Evolutionary conservation across 2,329 filamentous ascomycete species (phyloP).

Genomic region (Leptosphaerulina australis): DNA sequence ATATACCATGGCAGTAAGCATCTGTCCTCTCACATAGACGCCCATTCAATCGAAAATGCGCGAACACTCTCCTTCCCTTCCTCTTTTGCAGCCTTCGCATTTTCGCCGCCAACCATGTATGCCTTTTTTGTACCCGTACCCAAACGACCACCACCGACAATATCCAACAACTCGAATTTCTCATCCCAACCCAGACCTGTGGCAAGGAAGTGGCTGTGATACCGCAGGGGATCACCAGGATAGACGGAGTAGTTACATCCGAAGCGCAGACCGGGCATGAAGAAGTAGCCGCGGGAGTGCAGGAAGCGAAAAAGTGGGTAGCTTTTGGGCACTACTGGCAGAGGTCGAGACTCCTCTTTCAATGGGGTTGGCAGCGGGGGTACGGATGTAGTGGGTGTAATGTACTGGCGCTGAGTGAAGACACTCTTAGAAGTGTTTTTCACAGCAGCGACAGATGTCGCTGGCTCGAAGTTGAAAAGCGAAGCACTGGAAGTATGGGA

Average conservation of each 20-base stretch:
- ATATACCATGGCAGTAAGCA: background rate
- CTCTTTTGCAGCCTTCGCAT: conserved; percentile 14
- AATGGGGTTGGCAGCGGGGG: conserved; percentile 39
- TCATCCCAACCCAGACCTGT: conserved; percentile 88
- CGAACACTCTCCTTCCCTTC: conserved; percentile 57
- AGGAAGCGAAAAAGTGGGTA: conserved; percentile 83
- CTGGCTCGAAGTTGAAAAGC: conserved; percentile 33
- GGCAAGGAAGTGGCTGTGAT: conserved; percentile 92
- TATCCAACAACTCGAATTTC: conserved; percentile 79
- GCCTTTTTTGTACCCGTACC: conserved; percentile 97
- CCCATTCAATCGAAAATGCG: conserved; percentile 91
- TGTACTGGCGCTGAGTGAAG: conserved; percentile 37
- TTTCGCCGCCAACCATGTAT: conserved; percentile 79
- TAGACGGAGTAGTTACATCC: conserved; percentile 95
- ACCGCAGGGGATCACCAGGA: conserved; percentile 90
- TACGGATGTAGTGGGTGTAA: conserved; percentile 56
- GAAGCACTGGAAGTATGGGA: conserved; percentile 19
- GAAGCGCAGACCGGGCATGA: conserved; percentile 91
- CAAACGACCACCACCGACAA: conserved; percentile 84
- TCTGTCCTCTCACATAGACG: conserved; percentile 71
- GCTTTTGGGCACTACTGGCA: conserved; percentile 47
- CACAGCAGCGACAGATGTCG: conserved; percentile 17
- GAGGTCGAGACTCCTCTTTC: conserved; percentile 25
- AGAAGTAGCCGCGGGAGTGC: conserved; percentile 79
- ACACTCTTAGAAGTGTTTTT: conserved; percentile 20